phyloP scores from a whole-genome alignment of 179 eudicot genomes.

The Heliamphora pulchella region DNA sequence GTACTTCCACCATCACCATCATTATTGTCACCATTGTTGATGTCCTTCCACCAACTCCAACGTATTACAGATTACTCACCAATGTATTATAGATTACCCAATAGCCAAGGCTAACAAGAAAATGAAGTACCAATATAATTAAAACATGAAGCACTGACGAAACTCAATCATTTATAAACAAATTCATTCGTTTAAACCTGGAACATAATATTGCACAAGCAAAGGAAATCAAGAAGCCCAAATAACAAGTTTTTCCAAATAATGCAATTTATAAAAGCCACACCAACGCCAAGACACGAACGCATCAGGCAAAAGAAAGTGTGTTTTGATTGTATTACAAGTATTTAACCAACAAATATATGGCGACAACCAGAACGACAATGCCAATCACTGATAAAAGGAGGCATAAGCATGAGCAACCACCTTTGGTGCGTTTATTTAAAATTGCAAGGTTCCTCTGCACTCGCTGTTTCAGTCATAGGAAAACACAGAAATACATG shows the following conservation, averaged over 20 bases:
- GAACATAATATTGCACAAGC: neutral
- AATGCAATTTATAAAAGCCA: neutral
- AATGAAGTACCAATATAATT: too few species aligned
- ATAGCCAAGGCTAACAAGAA: too few species aligned
- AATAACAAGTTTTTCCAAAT: neutral
- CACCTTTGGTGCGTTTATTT: conserved; percentile 67
- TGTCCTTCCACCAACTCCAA: too few species aligned
- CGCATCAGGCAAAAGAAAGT: neutral
- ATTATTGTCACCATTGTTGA: too few species aligned
- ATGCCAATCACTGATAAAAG: conserved; percentile 56
- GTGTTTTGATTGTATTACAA: conserved; percentile 24
- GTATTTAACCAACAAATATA: conserved; percentile 62
- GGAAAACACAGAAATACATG: neutral
- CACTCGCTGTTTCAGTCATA: conserved; percentile 53
- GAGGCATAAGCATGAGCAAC: conserved; percentile 71
- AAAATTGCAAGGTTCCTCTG: conserved; percentile 62
- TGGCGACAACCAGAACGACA: conserved; percentile 41
- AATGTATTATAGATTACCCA: too few species aligned
- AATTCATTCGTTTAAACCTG: neutral
- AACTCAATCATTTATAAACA: neutral
- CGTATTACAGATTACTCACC: too few species aligned
- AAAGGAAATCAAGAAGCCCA: neutral
- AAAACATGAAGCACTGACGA: too few species aligned
- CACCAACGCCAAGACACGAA: neutral
- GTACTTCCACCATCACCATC: too few species aligned